Percentiles rank a stretch among this genome's conserved stretches.
Conservation (phyloP, 2,329 filamentous ascomycete species). For the Fusarium irregulare region DNA sequence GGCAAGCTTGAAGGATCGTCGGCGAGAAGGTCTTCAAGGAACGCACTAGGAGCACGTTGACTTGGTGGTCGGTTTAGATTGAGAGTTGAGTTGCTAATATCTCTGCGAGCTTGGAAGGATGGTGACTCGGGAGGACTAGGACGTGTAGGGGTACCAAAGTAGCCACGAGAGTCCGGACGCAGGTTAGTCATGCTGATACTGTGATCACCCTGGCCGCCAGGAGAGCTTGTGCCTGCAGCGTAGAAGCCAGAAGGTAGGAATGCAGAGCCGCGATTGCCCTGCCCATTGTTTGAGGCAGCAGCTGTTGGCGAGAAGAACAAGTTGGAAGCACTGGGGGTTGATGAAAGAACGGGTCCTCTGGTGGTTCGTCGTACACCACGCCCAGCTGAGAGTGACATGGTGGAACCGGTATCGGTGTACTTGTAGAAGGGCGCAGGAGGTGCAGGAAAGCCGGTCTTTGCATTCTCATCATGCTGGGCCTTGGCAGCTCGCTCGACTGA, state of each 20-base stretch:
- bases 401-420: slow-evolving; percentile 69
- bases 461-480: slow-evolving; percentile 75
- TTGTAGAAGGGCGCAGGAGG: slow-evolving; percentile 72
- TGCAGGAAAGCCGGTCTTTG: slow-evolving; percentile 73
- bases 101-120: slow-evolving; percentile 59
- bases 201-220: slow-evolving; percentile 59
- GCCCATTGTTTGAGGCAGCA: slow-evolving; percentile 70
- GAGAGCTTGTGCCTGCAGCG: slow-evolving; percentile 71
- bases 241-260: slow-evolving; percentile 95
- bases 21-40: slow-evolving; percentile 89
- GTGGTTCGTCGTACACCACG: slow-evolving; percentile 64
- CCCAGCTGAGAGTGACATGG: slow-evolving; percentile 61
- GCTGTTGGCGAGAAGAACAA: slow-evolving; percentile 98
- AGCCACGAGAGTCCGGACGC: slow-evolving; percentile 67
- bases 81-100: slow-evolving; percentile 73
- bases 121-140: slow-evolving; percentile 75
- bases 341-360: slow-evolving; percentile 64
- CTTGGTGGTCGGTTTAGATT: slow-evolving; percentile 71
- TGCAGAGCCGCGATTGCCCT: slow-evolving; percentile 75
- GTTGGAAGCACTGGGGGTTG: slow-evolving; percentile 72
- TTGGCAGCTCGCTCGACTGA: slow-evolving; percentile 88
- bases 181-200: slow-evolving; percentile 72
- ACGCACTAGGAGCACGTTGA: slow-evolving; percentile 85
- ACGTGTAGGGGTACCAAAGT: slow-evolving; percentile 55
- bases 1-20: slow-evolving; percentile 70